Percentiles rank a stretch among this genome's conserved stretches.
Evolutionary conservation across 2,329 filamentous ascomycete genomes (phyloP).

Genomic region (Colletotrichum echinochloae): DNA sequence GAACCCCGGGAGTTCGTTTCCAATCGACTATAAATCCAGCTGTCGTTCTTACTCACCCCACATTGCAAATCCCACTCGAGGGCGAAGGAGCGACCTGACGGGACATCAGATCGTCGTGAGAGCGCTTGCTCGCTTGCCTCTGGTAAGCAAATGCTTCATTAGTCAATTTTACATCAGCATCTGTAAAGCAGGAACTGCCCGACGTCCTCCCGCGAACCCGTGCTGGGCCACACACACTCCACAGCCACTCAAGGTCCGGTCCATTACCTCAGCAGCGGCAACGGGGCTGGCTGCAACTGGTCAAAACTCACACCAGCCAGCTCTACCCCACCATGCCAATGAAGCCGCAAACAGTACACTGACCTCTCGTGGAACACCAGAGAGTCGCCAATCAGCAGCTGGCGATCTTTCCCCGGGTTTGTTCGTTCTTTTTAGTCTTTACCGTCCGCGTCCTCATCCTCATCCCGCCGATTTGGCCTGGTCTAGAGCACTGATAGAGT

Average conservation of each 20-base stretch:
- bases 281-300: background rate
- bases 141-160: constrained; percentile 41
- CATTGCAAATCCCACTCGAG: background rate
- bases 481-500: constrained; percentile 15
- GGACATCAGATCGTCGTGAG: constrained; percentile 7
- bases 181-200: constrained; percentile 6
- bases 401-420: constrained; percentile 16
- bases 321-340: background rate
- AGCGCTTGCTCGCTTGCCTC: constrained; percentile 23
- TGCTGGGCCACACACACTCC: background rate
- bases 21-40: background rate
- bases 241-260: background rate
- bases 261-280: constrained; percentile 5
- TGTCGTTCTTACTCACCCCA: background rate
- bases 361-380: background rate
- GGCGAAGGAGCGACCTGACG: background rate
- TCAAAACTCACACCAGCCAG: background rate
- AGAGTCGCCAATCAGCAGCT: constrained; percentile 22
- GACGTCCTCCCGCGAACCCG: background rate
- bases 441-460: background rate
- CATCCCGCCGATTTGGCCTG: constrained; percentile 8
- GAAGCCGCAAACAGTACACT: constrained; percentile 14
- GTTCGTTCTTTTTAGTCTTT: background rate
- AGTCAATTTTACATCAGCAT: constrained; percentile 49
- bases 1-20: background rate